Evolutionary conservation across 2,329 filamentous ascomycete species (phyloP).

Genomic region (Alternaria metachromatica): DNA sequence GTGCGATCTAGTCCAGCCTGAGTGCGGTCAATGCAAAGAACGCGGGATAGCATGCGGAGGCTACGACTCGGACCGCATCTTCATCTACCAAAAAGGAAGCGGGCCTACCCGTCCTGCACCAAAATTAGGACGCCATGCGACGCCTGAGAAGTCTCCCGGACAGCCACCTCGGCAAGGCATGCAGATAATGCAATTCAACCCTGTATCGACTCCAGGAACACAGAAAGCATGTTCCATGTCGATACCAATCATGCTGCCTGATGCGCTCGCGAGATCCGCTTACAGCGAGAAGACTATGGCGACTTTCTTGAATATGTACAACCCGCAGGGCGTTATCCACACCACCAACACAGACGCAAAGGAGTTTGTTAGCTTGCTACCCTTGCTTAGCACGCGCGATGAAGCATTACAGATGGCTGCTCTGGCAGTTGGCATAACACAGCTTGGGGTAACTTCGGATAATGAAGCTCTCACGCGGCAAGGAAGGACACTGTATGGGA

Average conservation of each 20-base stretch:
- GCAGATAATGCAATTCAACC: constrained; percentile 3
- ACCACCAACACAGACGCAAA: constrained; percentile 14
- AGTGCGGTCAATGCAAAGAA: constrained; percentile 66
- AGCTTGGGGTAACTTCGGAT: constrained; percentile 25
- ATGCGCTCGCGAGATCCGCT: constrained; percentile 27
- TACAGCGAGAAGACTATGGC: constrained; percentile 32
- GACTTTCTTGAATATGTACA: constrained; percentile 30
- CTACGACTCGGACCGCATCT: constrained; percentile 68
- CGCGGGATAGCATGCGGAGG: constrained; percentile 67
- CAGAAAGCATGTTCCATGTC: not conserved
- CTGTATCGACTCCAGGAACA: not conserved
- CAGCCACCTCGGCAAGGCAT: constrained; percentile 3
- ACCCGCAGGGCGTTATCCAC: constrained; percentile 12
- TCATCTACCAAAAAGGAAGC: constrained; percentile 54
- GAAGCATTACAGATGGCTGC: constrained; percentile 32
- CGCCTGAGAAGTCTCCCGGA: not conserved
- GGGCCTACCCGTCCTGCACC: not conserved
- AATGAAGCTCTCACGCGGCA: constrained; percentile 25
- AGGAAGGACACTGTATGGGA: constrained; percentile 34
- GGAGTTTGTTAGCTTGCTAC: constrained; percentile 22
- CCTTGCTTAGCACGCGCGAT: constrained; percentile 27
- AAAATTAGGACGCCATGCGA: not conserved
- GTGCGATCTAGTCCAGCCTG: constrained; percentile 68
- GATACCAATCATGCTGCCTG: constrained; percentile 14
- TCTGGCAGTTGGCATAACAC: constrained; percentile 33